Evolutionary conservation across 108 stramenopile species (phyloP).

Genomic region (Discostella stelligeroides): DNA sequence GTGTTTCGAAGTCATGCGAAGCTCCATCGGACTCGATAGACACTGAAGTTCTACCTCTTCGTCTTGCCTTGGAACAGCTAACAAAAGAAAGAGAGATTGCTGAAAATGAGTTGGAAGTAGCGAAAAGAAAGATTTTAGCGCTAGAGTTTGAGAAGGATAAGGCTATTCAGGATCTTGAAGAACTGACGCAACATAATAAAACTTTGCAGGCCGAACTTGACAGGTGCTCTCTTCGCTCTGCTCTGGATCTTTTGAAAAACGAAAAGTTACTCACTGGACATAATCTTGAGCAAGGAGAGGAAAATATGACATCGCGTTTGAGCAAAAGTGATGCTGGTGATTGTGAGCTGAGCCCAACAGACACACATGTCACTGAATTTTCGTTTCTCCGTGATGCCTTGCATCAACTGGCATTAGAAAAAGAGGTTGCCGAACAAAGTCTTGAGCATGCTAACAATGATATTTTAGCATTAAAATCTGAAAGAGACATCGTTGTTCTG

Average conservation of each 20-base stretch:
- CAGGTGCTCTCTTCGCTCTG: too few species aligned
- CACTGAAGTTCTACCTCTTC: slow-evolving; percentile 17
- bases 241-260: too few species aligned
- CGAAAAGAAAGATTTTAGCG: background rate
- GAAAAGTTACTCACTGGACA: too few species aligned
- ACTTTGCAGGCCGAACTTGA: too few species aligned
- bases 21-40: background rate
- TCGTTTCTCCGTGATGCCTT: slow-evolving; percentile 15
- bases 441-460: background rate
- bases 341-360: background rate
- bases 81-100: slow-evolving; percentile 14
- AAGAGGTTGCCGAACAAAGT: slow-evolving; percentile 7
- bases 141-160: slow-evolving; percentile 3
- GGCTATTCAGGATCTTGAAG: slow-evolving; percentile 1
- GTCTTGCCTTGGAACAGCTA: slow-evolving; percentile 14
- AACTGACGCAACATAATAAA: slow-evolving; percentile 2
- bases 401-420: slow-evolving; percentile 16
- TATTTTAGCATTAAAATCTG: background rate
- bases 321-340: too few species aligned
- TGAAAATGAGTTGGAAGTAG: slow-evolving; percentile 7
- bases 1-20: too few species aligned
- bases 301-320: too few species aligned
- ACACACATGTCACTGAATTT: slow-evolving; percentile 14
- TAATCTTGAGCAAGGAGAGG: too few species aligned
- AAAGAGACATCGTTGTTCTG: slow-evolving; percentile 1